Evolutionary conservation across 139 green algal genomes (phyloP).

Genomic region (Picochlorum sp.): DNA sequence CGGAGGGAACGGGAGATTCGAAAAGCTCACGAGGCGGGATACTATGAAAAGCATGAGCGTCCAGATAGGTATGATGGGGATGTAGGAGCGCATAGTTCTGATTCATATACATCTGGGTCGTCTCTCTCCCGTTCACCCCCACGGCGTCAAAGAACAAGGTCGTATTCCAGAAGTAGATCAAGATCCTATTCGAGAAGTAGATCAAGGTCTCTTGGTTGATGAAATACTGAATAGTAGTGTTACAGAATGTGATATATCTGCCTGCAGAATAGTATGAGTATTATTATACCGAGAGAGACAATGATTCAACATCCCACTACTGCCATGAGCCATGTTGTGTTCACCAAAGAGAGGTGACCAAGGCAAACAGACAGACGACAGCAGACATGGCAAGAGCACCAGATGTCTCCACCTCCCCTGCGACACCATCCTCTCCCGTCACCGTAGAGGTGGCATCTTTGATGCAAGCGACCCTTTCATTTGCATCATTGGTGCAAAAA

Average conservation of each 20-base stretch:
- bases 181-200: not conserved
- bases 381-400: no score
- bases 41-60: not conserved
- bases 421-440: not conserved
- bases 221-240: not conserved
- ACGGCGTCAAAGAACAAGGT: not conserved
- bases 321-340: no score
- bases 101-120: not conserved
- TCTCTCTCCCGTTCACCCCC: not conserved
- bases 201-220: not conserved
- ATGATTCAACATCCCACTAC: no score
- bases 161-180: not conserved
- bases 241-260: no score
- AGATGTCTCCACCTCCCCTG: not conserved
- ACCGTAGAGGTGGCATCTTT: not conserved
- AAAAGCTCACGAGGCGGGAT: slow-evolving; percentile 1
- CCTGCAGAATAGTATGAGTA: no score
- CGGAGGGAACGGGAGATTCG: not conserved
- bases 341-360: no score
- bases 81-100: not conserved
- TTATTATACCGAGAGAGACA: no score
- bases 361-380: no score
- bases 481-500: not conserved
- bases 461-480: not conserved
- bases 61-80: not conserved